Percentiles rank a stretch among this genome's conserved stretches.
Conservation (phyloP, 2,329 filamentous ascomycete species). For the Blastomyces percursus region DNA sequence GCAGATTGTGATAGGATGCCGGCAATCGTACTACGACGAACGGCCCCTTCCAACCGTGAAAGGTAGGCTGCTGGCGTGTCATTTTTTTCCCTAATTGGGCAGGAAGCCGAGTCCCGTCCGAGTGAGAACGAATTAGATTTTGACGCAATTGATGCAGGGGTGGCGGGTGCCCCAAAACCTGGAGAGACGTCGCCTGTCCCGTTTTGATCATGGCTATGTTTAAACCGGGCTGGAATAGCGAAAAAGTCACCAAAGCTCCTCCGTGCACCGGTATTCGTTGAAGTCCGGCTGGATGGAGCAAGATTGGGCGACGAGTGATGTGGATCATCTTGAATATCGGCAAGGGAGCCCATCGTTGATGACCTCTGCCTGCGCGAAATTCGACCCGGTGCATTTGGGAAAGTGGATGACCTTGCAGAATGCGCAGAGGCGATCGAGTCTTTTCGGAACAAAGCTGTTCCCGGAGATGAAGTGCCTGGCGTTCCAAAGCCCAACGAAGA, state of each 20-base stretch:
- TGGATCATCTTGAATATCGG: slow-evolving; percentile 60
- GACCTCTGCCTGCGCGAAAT: slow-evolving; percentile 62
- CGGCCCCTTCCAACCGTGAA: slow-evolving; percentile 65
- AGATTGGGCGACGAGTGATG: slow-evolving; percentile 55
- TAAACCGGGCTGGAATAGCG: slow-evolving; percentile 59
- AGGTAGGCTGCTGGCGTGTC: slow-evolving; percentile 88
- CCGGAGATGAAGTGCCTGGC: slow-evolving; percentile 35
- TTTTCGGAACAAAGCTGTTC: slow-evolving; percentile 43
- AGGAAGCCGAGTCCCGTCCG: slow-evolving; percentile 53
- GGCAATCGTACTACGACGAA: slow-evolving; percentile 73
- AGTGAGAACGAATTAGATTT: slow-evolving; percentile 77
- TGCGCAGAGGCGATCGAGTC: slow-evolving; percentile 54
- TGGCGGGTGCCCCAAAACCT: slow-evolving; percentile 48
- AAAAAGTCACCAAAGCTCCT: slow-evolving; percentile 91
- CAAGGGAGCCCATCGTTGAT: slow-evolving; percentile 77
- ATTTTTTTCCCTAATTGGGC: slow-evolving; percentile 63
- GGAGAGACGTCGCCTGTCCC: slow-evolving; percentile 55
- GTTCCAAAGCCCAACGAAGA: slow-evolving; percentile 42
- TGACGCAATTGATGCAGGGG: slow-evolving; percentile 58
- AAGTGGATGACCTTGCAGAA: slow-evolving; percentile 50
- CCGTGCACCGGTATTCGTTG: slow-evolving; percentile 71
- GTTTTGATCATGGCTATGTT: slow-evolving; percentile 67
- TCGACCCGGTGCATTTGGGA: slow-evolving; percentile 44
- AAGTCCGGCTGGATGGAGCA: slow-evolving; percentile 52
- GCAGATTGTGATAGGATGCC: slow-evolving; percentile 75